Conservation (phyloP, 305 asterid species). For the Solanum aculeatissimum region DNA sequence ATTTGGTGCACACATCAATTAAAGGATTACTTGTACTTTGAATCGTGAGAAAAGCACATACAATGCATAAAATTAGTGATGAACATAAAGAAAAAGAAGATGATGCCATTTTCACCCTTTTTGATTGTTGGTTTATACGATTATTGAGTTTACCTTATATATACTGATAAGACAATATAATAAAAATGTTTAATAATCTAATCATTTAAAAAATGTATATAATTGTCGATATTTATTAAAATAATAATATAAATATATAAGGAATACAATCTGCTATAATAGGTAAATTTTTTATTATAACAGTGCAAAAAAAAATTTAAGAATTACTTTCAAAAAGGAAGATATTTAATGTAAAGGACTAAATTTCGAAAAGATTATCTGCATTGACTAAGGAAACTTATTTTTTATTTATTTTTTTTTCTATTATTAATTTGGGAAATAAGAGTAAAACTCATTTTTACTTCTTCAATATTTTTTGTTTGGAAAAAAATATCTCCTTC, state of each 20-base stretch:
- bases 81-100: background rate
- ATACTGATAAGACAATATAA: background rate
- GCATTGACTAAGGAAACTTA: too few relatives aligned
- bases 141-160: background rate
- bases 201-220: background rate
- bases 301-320: too few relatives aligned
- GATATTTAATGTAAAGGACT: background rate
- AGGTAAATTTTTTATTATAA: background rate
- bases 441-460: background rate
- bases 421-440: background rate
- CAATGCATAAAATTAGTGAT: background rate
- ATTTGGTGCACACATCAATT: background rate
- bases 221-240: background rate
- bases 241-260: background rate
- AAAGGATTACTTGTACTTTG: background rate
- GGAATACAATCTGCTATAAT: background rate
- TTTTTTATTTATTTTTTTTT: too few relatives aligned
- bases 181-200: background rate
- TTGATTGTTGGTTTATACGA: background rate
- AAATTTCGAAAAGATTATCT: background rate
- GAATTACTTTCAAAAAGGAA: background rate
- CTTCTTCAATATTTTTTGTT: background rate
- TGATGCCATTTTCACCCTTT: background rate
- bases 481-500: background rate
- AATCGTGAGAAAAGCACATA: background rate